Conservation (phyloP, 2,329 filamentous ascomycete species). For the Diaporthe velutina region DNA sequence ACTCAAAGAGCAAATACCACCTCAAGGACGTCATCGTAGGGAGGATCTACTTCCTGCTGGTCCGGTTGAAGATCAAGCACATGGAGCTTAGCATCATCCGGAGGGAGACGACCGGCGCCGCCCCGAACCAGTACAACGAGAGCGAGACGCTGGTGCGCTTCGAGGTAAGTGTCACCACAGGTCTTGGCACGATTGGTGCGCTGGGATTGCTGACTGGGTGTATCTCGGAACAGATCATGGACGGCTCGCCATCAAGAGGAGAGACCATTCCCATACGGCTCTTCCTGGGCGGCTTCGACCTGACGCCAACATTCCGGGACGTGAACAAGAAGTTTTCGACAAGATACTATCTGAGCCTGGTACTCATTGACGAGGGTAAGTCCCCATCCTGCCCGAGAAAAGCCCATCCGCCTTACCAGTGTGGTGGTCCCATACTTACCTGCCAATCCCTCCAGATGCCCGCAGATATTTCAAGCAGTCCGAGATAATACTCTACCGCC, state of each 20-base stretch:
- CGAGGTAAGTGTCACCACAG: constrained; percentile 69
- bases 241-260: constrained; percentile 96
- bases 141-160: constrained; percentile 98
- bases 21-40: constrained; percentile 99
- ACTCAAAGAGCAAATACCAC: constrained; percentile 99
- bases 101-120: constrained; percentile 94
- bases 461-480: constrained; percentile 99
- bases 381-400: constrained; percentile 34
- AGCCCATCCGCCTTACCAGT: neutral
- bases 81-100: constrained; percentile 99
- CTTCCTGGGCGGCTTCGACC: constrained; percentile 96
- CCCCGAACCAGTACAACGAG: constrained; percentile 99
- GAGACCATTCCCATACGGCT: constrained; percentile 95
- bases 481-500: constrained; percentile 96
- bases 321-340: constrained; percentile 99
- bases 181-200: neutral
- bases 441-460: constrained; percentile 73
- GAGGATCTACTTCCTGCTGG: constrained; percentile 96
- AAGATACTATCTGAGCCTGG: constrained; percentile 95
- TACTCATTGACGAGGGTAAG: constrained; percentile 93
- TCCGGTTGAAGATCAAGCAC: constrained; percentile 98
- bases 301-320: constrained; percentile 98
- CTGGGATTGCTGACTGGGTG: neutral
- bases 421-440: neutral
- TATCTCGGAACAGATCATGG: constrained; percentile 81